Evolutionary conservation across 179 eudicot species (phyloP).

Genomic region (Sideroxylon spinosum): DNA sequence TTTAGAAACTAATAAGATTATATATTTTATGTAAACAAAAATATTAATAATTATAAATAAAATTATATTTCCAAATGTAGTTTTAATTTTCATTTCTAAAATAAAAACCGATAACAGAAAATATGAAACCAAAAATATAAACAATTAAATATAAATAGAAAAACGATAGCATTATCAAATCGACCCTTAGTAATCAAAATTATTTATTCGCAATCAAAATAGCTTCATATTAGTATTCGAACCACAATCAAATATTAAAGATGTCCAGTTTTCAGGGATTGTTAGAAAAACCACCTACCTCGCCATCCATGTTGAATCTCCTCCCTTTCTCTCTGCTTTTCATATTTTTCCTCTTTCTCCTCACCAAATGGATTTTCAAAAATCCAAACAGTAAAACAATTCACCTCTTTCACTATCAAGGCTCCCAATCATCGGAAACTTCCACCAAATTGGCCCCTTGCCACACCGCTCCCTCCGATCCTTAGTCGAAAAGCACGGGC

Average conservation of each 20-base stretch:
- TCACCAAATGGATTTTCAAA: slow-evolving; percentile 9
- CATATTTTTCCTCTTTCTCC: neutral
- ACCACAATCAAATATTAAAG: neutral
- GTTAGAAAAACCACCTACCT: neutral
- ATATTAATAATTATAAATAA: too few relatives aligned
- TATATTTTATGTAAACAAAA: too few relatives aligned
- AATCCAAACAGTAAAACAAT: neutral
- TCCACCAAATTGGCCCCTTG: slow-evolving; percentile 34
- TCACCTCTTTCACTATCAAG: slow-evolving; percentile 34
- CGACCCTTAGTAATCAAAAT: too few relatives aligned
- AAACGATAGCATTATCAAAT: too few relatives aligned
- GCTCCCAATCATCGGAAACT: slow-evolving; percentile 36
- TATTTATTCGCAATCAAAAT: too few relatives aligned
- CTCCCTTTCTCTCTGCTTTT: neutral
- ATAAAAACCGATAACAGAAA: too few relatives aligned
- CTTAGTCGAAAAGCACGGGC: slow-evolving; percentile 33
- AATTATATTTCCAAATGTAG: too few relatives aligned
- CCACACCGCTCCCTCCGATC: slow-evolving; percentile 36
- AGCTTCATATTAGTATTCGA: too few relatives aligned
- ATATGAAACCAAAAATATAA: too few relatives aligned
- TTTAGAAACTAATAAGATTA: too few relatives aligned
- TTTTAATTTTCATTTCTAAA: too few relatives aligned
- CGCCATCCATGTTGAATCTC: neutral
- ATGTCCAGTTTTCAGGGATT: neutral
- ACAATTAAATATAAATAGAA: too few relatives aligned